These are phyloP conservation scores for Aspergillus novoparasiticus DNA, from an alignment of 2,329 filamentous ascomycete species.

Conservation along the genomic window DNA sequence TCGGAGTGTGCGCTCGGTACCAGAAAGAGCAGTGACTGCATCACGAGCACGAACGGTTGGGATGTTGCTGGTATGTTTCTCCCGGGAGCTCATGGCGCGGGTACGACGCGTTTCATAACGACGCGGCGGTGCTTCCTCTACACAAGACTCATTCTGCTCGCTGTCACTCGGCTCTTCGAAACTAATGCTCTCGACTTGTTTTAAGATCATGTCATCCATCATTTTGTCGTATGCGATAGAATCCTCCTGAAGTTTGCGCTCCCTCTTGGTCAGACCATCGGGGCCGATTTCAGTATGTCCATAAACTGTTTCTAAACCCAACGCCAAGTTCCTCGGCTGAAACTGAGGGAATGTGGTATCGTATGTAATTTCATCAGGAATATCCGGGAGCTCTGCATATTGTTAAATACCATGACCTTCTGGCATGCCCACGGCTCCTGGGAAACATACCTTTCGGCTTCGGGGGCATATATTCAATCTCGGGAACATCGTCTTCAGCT, in stretches of 20 bases:
- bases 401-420: constrained; percentile 8
- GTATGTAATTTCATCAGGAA: constrained; percentile 48
- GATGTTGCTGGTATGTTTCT: constrained; percentile 31
- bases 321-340: constrained; percentile 54
- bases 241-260: constrained; percentile 69
- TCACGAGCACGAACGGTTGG: constrained; percentile 45
- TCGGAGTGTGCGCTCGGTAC: constrained; percentile 35
- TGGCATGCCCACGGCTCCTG: constrained; percentile 15
- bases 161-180: constrained; percentile 63
- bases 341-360: constrained; percentile 57
- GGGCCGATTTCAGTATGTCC: constrained; percentile 48
- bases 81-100: constrained; percentile 28
- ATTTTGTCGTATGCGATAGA: constrained; percentile 64
- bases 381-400: constrained; percentile 49
- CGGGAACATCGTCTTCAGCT: constrained; percentile 62
- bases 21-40: constrained; percentile 43
- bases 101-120: constrained; percentile 28
- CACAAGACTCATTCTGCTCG: constrained; percentile 40
- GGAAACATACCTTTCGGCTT: constrained; percentile 56
- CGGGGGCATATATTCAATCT: constrained; percentile 89
- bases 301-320: constrained; percentile 55
- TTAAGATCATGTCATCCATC: constrained; percentile 68
- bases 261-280: constrained; percentile 66
- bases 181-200: constrained; percentile 64
- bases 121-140: constrained; percentile 39